Percentiles rank a stretch among this genome's conserved stretches.
Evolutionary conservation across 2,329 filamentous ascomycete species (phyloP).

Genomic region (Verticillium tricorpus): DNA sequence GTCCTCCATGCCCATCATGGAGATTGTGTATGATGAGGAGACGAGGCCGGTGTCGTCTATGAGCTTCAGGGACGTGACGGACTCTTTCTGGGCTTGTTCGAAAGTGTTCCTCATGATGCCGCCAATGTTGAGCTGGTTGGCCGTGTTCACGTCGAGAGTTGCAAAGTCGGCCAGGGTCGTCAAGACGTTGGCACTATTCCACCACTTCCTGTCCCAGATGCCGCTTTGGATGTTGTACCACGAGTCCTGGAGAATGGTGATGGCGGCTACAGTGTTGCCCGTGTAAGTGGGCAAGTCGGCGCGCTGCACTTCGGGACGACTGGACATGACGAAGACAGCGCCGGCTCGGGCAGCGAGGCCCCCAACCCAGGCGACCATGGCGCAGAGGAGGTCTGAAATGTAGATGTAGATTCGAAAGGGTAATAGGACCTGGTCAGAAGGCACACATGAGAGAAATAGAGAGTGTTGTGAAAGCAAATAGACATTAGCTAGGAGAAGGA

Average conservation of each 20-base stretch:
- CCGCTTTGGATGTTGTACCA: conserved; percentile 60
- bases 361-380: conserved; percentile 12
- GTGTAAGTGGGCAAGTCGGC: conserved; percentile 22
- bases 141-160: conserved; percentile 23
- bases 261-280: conserved; percentile 24
- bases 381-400: background rate
- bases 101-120: conserved; percentile 41
- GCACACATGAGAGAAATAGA: background rate
- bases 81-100: conserved; percentile 35
- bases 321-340: conserved; percentile 11
- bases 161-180: conserved; percentile 57
- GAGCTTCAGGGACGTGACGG: conserved; percentile 31
- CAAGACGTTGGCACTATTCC: conserved; percentile 66
- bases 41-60: conserved; percentile 30
- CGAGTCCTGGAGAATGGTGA: conserved; percentile 42
- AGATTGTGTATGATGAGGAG: conserved; percentile 31
- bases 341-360: conserved; percentile 10
- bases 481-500: background rate
- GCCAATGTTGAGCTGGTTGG: conserved; percentile 32
- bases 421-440: background rate
- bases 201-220: conserved; percentile 65
- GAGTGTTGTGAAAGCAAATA: background rate
- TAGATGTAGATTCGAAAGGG: background rate
- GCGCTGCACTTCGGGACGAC: conserved; percentile 7
- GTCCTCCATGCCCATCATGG: conserved; percentile 18